Conservation (phyloP, 2,329 filamentous ascomycete species). For the Xylariaceae sp. region DNA sequence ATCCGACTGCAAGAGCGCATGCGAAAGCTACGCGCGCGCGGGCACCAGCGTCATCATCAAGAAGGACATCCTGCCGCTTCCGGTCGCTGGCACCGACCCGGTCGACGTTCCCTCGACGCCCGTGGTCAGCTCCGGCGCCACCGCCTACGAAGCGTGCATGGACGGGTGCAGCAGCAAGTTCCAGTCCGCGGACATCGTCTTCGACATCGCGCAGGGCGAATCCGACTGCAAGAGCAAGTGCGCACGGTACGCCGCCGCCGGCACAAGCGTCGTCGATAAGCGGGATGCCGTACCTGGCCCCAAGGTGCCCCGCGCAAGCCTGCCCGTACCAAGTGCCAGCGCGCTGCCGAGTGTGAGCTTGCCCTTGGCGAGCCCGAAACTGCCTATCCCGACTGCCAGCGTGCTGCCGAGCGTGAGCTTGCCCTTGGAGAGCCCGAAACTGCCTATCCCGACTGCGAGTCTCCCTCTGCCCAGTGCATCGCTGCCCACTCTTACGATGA, state of each 20-base stretch:
- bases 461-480: background rate
- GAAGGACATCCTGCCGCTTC: background rate
- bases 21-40: background rate
- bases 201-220: constrained; percentile 8
- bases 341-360: no score
- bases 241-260: background rate
- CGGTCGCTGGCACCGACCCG: background rate
- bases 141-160: constrained; percentile 18
- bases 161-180: constrained; percentile 2
- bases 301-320: background rate
- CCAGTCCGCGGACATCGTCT: constrained; percentile 8
- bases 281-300: no score
- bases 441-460: background rate
- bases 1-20: background rate
- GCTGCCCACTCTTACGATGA: background rate
- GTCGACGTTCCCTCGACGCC: background rate
- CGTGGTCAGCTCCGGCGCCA: background rate
- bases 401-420: no score
- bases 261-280: background rate
- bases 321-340: background rate
- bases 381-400: background rate
- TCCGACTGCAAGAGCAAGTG: constrained; percentile 11
- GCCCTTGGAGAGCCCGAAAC: background rate
- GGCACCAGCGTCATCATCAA: constrained; percentile 1
- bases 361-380: background rate